Conservation (phyloP, 116 monocot species). For the Posidonia oceanica region DNA sequence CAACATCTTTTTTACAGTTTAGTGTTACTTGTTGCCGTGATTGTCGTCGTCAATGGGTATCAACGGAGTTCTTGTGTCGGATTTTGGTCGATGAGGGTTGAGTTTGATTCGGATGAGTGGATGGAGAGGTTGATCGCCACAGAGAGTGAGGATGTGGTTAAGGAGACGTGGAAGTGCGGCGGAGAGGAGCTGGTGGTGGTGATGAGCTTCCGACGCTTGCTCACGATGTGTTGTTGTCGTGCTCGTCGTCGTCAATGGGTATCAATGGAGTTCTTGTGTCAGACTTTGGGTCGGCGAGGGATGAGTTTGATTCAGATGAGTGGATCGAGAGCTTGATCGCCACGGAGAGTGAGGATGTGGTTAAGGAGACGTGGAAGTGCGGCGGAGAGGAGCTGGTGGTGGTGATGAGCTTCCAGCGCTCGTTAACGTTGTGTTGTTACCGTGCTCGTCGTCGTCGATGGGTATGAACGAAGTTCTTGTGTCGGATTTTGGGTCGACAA, state of each 20-base stretch:
- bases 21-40: no score
- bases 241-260: constrained; percentile 29
- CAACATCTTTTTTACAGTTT: no score
- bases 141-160: constrained; percentile 11
- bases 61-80: no score
- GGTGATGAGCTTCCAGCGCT: constrained; percentile 25
- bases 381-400: not conserved
- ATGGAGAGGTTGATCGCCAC: constrained; percentile 77
- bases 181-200: not conserved
- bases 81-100: constrained; percentile 16
- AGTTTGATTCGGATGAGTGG: constrained; percentile 87
- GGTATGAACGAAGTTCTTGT: constrained; percentile 49
- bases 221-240: constrained; percentile 19
- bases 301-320: constrained; percentile 72
- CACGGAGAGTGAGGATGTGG: constrained; percentile 15
- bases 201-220: constrained; percentile 35
- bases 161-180: not conserved
- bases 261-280: constrained; percentile 46
- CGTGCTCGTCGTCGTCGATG: constrained; percentile 24
- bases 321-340: constrained; percentile 91
- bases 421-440: constrained; percentile 22
- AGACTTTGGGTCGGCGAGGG: constrained; percentile 11
- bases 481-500: constrained; percentile 17
- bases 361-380: constrained; percentile 1
- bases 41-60: no score